Percentiles rank a stretch among this genome's conserved stretches.
phyloP scores from a whole-genome alignment of 768 basidiomycete species.

The Tephrocybe rancida region DNA sequence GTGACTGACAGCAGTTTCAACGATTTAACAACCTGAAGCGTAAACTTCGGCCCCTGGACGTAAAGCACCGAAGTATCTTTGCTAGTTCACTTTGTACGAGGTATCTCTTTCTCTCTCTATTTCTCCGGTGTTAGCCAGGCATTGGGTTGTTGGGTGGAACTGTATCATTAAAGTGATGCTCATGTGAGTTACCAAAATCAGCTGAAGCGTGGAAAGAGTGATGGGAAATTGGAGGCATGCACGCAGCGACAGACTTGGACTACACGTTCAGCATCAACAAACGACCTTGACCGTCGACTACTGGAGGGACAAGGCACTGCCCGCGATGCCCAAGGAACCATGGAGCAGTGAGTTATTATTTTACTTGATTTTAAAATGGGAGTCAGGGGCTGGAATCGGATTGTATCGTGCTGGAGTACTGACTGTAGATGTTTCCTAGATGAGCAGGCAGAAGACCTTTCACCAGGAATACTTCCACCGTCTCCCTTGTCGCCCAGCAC shows the following conservation, averaged over 20 bases:
- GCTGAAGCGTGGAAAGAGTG: constrained; percentile 19
- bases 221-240: constrained; percentile 16
- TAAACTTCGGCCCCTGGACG: not conserved
- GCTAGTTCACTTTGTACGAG: no score
- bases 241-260: constrained; percentile 14
- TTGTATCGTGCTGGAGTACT: not conserved
- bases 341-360: constrained; percentile 15
- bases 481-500: constrained; percentile 33
- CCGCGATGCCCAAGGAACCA: constrained; percentile 31
- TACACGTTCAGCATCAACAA: constrained; percentile 6
- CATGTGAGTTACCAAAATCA: constrained; percentile 13
- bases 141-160: not conserved
- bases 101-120: no score
- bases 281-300: constrained; percentile 18
- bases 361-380: constrained; percentile 20
- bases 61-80: no score
- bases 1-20: not conserved
- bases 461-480: constrained; percentile 31
- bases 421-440: constrained; percentile 19
- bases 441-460: constrained; percentile 26
- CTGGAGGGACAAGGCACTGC: constrained; percentile 37
- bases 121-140: not conserved
- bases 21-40: not conserved
- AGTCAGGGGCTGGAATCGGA: constrained; percentile 7
- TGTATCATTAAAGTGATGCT: not conserved